phyloP scores from a whole-genome alignment of 2,329 filamentous ascomycete species.

The Dactylellina cionopaga region DNA sequence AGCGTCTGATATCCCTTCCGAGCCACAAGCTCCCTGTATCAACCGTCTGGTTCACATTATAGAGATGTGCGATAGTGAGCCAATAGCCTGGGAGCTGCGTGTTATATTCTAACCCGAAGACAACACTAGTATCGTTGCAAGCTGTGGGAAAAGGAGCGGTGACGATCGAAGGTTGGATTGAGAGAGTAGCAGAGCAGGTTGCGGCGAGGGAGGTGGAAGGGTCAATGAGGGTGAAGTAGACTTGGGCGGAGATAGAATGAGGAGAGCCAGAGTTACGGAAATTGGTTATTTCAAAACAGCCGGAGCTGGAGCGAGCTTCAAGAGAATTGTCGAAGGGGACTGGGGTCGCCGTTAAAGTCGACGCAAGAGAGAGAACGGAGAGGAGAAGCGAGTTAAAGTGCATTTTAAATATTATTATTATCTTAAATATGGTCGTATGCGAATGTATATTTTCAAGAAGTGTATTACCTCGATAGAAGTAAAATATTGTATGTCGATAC shows the following conservation, averaged over 20 bases:
- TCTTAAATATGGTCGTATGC: too few species aligned
- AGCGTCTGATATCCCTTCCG: conserved; percentile 21
- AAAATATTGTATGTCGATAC: too few species aligned
- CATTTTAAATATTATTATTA: conserved; percentile 14
- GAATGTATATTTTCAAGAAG: too few species aligned
- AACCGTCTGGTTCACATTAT: conserved; percentile 38
- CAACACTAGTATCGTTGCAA: conserved; percentile 33
- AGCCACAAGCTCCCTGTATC: conserved; percentile 30
- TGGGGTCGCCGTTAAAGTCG: conserved; percentile 19
- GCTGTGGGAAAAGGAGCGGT: conserved; percentile 28
- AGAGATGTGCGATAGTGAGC: conserved; percentile 27
- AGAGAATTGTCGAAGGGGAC: conserved; percentile 8
- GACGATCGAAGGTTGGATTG: conserved; percentile 37
- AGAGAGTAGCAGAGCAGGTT: conserved; percentile 17
- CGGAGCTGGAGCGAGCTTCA: conserved; percentile 22
- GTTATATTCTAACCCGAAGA: conserved; percentile 33
- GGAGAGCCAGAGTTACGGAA: conserved; percentile 37
- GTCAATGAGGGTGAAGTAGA: conserved; percentile 24
- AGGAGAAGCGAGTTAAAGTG: conserved; percentile 22
- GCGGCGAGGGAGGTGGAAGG: conserved; percentile 11
- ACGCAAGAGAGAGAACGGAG: conserved; percentile 22
- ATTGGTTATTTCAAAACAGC: conserved; percentile 31
- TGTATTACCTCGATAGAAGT: too few species aligned
- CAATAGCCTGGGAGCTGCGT: conserved; percentile 22
- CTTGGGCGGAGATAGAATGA: conserved; percentile 32